Base-by-base conservation (phyloP, 176 grass and related monocot genomes). In the Carex cristatella region DNA sequence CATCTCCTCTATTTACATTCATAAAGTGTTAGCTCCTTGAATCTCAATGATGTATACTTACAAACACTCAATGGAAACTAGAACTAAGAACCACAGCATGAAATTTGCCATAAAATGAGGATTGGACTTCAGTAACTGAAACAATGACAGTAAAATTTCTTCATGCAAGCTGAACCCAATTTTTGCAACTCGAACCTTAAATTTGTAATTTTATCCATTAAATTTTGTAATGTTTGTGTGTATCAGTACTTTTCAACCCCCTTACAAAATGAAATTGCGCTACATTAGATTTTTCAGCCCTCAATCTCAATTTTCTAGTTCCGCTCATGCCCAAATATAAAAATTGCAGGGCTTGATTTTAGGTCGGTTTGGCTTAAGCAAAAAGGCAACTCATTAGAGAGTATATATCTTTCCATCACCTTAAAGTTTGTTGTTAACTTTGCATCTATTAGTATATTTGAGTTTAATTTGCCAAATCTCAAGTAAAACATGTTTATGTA, bases 1-100 rank as follows among this genome's bases (percentile, higher is more conserved):
- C 89, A 94, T 93, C 79, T 97, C 92, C 89, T 97, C 94, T 97
- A 85, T 81, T 81, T 86, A 70, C 13, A 84, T 79, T 79, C 65
- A 85, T n/a, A 75, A 51, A 60, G 54, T 67, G 56, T 59, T 7
- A 79, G 80, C 31, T n/a, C 7, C 69, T 28, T 0, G 79, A 85
- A 73, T 31, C 8, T 37, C 9, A 3, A 30, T 42, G 4, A 66
- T 68, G 51, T 1, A 40, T 5, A 2, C 19, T 1, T 7, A 55
- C 72, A 51, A 49, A 65, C 40, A 38, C 8, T 67, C 69, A 58
- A 66, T 2, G 61, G 66, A 56, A 61, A 16, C 11, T 33, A 66
- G 18, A 77, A 6, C 63, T 32, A 2, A 23, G 11, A 53, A 31
- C 4, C 27, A 44, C 11, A 56, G 51, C 28, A 56, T 32, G 27